Evolutionary conservation across 306 rosid genomes (phyloP), one percentile per base, ranked within the genome.

Genomic region (Dalbergia oliveri): DNA sequence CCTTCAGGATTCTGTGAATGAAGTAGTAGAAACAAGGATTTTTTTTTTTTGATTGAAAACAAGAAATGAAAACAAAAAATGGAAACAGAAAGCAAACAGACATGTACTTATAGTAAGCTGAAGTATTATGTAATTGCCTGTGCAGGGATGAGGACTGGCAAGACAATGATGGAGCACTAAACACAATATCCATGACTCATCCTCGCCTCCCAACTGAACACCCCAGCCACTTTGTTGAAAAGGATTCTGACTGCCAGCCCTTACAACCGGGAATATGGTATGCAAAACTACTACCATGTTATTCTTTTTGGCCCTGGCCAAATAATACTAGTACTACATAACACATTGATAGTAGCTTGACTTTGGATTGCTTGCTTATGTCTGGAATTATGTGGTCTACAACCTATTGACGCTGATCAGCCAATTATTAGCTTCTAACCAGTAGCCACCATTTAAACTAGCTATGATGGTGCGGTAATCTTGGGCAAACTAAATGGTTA

Each of bases 71-170:
- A 26, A 2, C 31, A 26, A 26, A 26, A 26, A 26, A 26, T 26
- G 31, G 3, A 26, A 26, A 26, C 31, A 26, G 3, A 26, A 26
- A 26, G 3, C 31, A 26, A 26, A 26, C 31, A 26, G 31, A 26
- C 31, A 26, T 26, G 31, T 26, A 26, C 31, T 33, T 18, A 23
- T 63, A 54, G 44, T 44, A 56, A 58, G 35, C 51, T 77, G 15
- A 63, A 63, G 8, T 12, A 14, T 69, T 26, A 18, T 82, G 70
- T 73, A 16, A 65, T 66, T 76, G 73, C 39, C 4, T 75, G 56
- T 88, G 87, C 88, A 95, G 98, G 87, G 99, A 96, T 83, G 98
- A 91, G 87, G 98, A 93, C 79, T 96, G 99, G 99, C 90, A 86
- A 74, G 97, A 91, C 83, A 96, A 96, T 86, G 99, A 96, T 78